phyloP scores from a whole-genome alignment of 2,329 filamentous ascomycete genomes.

The Diaporthe australafricana region DNA sequence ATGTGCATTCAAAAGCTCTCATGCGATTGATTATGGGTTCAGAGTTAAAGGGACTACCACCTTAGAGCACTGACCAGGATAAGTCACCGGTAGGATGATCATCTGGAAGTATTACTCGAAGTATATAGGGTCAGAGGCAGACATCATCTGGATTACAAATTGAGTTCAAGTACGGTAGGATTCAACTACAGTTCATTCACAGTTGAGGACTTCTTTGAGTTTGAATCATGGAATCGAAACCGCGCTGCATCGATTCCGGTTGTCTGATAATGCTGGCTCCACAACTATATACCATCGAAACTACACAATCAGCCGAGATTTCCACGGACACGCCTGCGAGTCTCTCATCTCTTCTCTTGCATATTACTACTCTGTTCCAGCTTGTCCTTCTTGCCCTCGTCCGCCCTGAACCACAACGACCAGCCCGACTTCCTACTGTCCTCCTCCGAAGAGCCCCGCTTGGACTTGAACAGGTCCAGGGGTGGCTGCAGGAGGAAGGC shows the following conservation, averaged over 20 bases:
- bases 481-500: constrained; percentile 32
- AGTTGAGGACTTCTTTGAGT: neutral
- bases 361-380: neutral
- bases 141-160: neutral
- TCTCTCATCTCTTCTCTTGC: constrained; percentile 15
- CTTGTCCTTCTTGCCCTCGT: constrained; percentile 20
- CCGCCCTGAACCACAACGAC: constrained; percentile 33
- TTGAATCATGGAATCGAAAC: neutral
- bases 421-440: constrained; percentile 28
- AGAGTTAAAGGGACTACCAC: no score
- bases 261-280: neutral
- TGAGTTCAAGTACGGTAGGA: no score
- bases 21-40: no score
- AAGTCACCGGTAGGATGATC: no score
- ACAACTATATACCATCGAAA: neutral
- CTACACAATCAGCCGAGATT: neutral
- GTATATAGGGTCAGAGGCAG: no score
- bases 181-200: neutral
- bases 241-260: neutral
- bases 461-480: constrained; percentile 32
- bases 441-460: constrained; percentile 24
- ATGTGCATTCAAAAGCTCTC: no score
- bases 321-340: constrained; percentile 23
- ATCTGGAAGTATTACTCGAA: no score
- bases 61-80: no score